Percentiles rank a stretch among this genome's conserved stretches.
Conservation (phyloP, 2,329 filamentous ascomycete species). For the Venturia oleaginea region DNA sequence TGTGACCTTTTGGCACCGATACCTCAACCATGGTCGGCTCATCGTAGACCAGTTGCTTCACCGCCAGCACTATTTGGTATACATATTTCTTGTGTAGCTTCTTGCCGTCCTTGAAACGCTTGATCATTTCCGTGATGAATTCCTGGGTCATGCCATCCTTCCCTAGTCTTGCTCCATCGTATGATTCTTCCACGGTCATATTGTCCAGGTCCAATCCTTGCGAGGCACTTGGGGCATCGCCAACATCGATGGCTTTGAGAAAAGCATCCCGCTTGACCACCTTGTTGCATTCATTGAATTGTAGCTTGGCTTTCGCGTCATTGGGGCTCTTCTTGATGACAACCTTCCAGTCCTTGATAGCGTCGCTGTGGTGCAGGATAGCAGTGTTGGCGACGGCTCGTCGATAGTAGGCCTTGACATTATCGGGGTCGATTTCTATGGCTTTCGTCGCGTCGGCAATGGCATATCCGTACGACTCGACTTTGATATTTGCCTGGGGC, state of each 20-base stretch:
- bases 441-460: conserved; percentile 85
- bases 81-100: conserved; percentile 94
- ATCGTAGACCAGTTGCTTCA: conserved; percentile 80
- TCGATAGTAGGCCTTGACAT: conserved; percentile 94
- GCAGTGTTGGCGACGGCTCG: conserved; percentile 86
- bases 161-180: conserved; percentile 73
- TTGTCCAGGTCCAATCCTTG: conserved; percentile 82
- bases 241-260: conserved; percentile 87
- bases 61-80: conserved; percentile 87
- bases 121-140: conserved; percentile 95
- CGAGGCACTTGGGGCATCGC: conserved; percentile 83
- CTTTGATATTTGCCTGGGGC: conserved; percentile 78
- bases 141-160: conserved; percentile 69
- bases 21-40: conserved; percentile 97
- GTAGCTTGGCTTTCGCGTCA: conserved; percentile 86
- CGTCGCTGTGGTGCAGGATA: conserved; percentile 80
- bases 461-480: conserved; percentile 89
- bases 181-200: conserved; percentile 72
- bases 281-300: conserved; percentile 88
- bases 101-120: conserved; percentile 93
- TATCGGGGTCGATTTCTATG: conserved; percentile 76
- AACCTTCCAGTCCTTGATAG: conserved; percentile 82
- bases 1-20: conserved; percentile 64
- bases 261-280: conserved; percentile 88
- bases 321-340: conserved; percentile 78